Conservation (phyloP, 306 rosid genomes). For the Lagenaria siceraria region DNA sequence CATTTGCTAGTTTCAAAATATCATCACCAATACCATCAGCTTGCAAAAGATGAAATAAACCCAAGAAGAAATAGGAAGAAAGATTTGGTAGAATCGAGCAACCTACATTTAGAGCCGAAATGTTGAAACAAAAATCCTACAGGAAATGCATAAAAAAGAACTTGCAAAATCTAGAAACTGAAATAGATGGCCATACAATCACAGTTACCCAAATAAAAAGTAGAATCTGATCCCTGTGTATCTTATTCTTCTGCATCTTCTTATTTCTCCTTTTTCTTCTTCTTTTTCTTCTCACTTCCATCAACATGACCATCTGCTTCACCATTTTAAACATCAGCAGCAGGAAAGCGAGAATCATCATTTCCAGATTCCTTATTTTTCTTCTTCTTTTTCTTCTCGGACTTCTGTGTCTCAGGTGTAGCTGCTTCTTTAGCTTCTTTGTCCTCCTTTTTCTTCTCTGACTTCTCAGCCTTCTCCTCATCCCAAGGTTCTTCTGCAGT, state of each 20-base stretch:
- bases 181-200: background rate
- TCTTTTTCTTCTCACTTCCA: too few relatives aligned
- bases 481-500: conserved; percentile 3
- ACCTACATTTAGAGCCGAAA: too few relatives aligned
- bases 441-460: conserved; percentile 60
- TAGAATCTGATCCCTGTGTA: background rate
- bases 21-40: background rate
- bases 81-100: too few relatives aligned
- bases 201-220: background rate
- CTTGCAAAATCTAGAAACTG: conserved; percentile 4
- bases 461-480: conserved; percentile 35
- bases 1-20: background rate
- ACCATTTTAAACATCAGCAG: too few relatives aligned
- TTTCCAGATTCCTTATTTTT: conserved; percentile 32
- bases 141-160: background rate
- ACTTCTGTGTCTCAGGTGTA: conserved; percentile 33
- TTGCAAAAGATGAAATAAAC: background rate
- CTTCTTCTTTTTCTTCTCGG: conserved; percentile 64
- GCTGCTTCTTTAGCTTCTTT: conserved; percentile 33
- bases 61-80: background rate
- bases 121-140: too few relatives aligned
- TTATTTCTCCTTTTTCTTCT: conserved; percentile 36
- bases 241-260: conserved; percentile 35
- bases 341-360: too few relatives aligned
- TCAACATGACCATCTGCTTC: too few relatives aligned